These are phyloP conservation scores for Boletellus ananiceps DNA, from an alignment of 768 basidiomycete genomes.

Conservation along the genomic window DNA sequence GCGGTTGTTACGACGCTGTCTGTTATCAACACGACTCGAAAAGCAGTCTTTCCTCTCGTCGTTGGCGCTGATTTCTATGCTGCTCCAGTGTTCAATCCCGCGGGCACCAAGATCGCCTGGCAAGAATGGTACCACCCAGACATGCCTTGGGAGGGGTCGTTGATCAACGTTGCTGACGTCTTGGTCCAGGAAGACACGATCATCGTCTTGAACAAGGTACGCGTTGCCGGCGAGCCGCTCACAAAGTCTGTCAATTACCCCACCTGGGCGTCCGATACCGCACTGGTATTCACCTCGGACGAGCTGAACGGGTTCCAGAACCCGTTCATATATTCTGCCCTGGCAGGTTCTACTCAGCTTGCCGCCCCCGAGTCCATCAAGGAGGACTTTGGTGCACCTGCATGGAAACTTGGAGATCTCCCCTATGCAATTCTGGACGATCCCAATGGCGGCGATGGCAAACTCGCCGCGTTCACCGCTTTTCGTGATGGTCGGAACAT, in stretches of 20 bases:
- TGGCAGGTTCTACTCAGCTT: slow-evolving; percentile 26
- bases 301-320: slow-evolving; percentile 58
- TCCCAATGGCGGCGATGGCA: slow-evolving; percentile 14
- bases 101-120: slow-evolving; percentile 57
- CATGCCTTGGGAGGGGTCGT: slow-evolving; percentile 68
- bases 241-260: slow-evolving; percentile 57
- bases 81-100: slow-evolving; percentile 52
- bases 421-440: slow-evolving; percentile 45
- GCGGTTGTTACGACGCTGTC: slow-evolving; percentile 49
- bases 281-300: slow-evolving; percentile 62
- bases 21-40: slow-evolving; percentile 46
- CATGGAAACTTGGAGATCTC: slow-evolving; percentile 50
- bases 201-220: slow-evolving; percentile 35
- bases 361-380: slow-evolving; percentile 37
- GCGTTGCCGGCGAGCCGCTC: slow-evolving; percentile 48
- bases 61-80: slow-evolving; percentile 72
- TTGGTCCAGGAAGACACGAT: slow-evolving; percentile 21
- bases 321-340: slow-evolving; percentile 51
- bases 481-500: slow-evolving; percentile 31
- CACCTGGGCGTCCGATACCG: slow-evolving; percentile 51
- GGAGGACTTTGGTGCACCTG: slow-evolving; percentile 55
- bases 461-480: slow-evolving; percentile 29
- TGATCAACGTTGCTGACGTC: slow-evolving; percentile 52
- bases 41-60: slow-evolving; percentile 42
- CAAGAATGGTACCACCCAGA: slow-evolving; percentile 65